Evolutionary conservation across 2,329 filamentous ascomycete genomes (phyloP).

Genomic region (Cladosporium sp.): DNA sequence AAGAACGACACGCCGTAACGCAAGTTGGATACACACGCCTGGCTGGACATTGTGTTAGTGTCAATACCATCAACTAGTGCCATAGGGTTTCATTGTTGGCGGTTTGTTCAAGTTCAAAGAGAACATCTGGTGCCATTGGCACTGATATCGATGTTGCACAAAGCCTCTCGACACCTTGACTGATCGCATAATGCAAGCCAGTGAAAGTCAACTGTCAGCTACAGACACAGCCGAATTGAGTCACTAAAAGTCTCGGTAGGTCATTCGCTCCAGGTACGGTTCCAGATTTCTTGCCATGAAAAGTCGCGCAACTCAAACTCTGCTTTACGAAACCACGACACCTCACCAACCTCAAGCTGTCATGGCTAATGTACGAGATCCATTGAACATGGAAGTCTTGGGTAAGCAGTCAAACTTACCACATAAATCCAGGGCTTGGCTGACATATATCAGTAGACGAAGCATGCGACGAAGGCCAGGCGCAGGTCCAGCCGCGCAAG

Average conservation of each 20-base stretch:
- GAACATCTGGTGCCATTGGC: neutral
- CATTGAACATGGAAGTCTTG: neutral
- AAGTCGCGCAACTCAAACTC: neutral
- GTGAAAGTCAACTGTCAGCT: neutral
- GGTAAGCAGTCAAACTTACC: too few species aligned
- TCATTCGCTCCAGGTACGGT: neutral
- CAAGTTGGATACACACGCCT: neutral
- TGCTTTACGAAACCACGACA: neutral
- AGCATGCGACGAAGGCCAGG: neutral
- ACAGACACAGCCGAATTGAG: neutral
- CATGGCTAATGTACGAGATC: neutral
- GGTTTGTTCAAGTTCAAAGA: neutral
- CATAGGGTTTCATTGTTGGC: neutral
- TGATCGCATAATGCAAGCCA: neutral
- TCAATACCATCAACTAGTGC: neutral
- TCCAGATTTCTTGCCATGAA: neutral
- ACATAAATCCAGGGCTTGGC: neutral
- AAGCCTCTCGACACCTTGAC: neutral
- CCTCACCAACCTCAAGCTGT: neutral
- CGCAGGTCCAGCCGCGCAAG: neutral
- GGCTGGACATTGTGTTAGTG: neutral
- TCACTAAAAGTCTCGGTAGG: neutral
- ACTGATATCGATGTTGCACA: neutral
- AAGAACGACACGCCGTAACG: neutral
- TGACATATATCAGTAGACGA: neutral